Conservation (phyloP, 805 yeast species). For the Sugiyamaella qingdaonensis region DNA sequence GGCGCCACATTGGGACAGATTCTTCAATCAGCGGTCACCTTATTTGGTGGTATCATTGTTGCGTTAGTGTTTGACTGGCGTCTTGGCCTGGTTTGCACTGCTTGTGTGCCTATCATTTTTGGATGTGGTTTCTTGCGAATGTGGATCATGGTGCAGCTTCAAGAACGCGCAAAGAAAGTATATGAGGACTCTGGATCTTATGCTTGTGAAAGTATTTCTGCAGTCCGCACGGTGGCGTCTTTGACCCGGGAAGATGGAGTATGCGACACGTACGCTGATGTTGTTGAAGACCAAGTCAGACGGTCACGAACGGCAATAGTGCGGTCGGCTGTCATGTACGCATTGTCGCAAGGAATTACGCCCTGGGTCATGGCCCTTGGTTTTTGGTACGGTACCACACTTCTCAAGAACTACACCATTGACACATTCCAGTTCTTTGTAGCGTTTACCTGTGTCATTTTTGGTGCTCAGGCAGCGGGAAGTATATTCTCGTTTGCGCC, state of each 20-base stretch:
- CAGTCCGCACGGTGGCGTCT: conserved; percentile 40
- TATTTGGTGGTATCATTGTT: conserved; percentile 37
- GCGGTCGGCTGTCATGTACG: conserved; percentile 35
- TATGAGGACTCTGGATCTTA: conserved; percentile 38
- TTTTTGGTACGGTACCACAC: conserved; percentile 42
- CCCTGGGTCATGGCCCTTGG: conserved; percentile 40
- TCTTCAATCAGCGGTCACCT: conserved; percentile 34
- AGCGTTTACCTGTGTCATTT: conserved; percentile 36
- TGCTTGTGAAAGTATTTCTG: conserved; percentile 37
- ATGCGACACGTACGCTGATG: conserved; percentile 27
- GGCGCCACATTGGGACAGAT: conserved; percentile 41
- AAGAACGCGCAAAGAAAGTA: conserved; percentile 36
- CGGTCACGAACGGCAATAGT: conserved; percentile 26
- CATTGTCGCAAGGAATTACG: conserved; percentile 37
- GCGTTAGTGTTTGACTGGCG: conserved; percentile 39
- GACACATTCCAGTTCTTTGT: conserved; percentile 35
- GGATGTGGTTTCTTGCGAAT: conserved; percentile 39
- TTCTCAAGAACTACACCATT: conserved; percentile 31
- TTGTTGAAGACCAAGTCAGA: conserved; percentile 30
- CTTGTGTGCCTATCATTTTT: conserved; percentile 37
- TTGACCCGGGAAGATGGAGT: conserved; percentile 40
- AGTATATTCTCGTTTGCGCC: conserved; percentile 39
- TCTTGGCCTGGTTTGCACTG: conserved; percentile 38
- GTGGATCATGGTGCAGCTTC: conserved; percentile 30
- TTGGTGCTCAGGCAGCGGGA: conserved; percentile 43